Evolutionary conservation across 2,329 filamentous ascomycete species (phyloP).

Genomic region (Cryphonectria radicalis): DNA sequence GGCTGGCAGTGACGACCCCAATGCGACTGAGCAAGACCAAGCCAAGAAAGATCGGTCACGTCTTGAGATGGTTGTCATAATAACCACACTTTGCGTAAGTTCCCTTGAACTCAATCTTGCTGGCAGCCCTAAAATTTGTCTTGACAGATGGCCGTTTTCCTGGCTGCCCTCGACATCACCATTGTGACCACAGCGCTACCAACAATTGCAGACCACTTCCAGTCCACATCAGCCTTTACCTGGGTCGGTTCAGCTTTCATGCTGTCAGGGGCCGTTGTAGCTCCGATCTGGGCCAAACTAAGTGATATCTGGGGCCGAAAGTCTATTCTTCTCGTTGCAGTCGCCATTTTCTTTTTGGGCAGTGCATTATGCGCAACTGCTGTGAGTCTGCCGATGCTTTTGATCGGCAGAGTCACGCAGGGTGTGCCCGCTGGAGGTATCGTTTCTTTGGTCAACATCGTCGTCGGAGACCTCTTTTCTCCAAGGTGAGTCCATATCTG

Average conservation of each 20-base stretch:
- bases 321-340: conserved; percentile 41
- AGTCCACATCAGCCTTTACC: conserved; percentile 60
- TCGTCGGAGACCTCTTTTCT: conserved; percentile 44
- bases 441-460: conserved; percentile 43
- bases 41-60: not conserved
- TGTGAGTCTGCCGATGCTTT: conserved; percentile 42
- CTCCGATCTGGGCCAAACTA: conserved; percentile 61
- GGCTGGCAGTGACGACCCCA: not conserved
- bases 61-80: not conserved
- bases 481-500: conserved; percentile 40
- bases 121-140: not conserved
- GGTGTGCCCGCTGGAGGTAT: conserved; percentile 43
- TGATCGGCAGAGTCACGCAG: conserved; percentile 40
- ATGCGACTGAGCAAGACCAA: not conserved
- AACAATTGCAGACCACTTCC: conserved; percentile 52
- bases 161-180: conserved; percentile 41
- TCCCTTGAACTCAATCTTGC: not conserved
- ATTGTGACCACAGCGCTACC: conserved; percentile 56
- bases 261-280: conserved; percentile 61
- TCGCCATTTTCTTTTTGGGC: conserved; percentile 43
- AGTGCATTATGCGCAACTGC: conserved; percentile 42
- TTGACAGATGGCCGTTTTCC: conserved; percentile 26
- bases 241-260: conserved; percentile 71
- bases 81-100: not conserved
- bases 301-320: conserved; percentile 51